These are phyloP conservation scores for Nigrospora oryzae DNA, from an alignment of 2,329 filamentous ascomycete species.

Conservation along the genomic window DNA sequence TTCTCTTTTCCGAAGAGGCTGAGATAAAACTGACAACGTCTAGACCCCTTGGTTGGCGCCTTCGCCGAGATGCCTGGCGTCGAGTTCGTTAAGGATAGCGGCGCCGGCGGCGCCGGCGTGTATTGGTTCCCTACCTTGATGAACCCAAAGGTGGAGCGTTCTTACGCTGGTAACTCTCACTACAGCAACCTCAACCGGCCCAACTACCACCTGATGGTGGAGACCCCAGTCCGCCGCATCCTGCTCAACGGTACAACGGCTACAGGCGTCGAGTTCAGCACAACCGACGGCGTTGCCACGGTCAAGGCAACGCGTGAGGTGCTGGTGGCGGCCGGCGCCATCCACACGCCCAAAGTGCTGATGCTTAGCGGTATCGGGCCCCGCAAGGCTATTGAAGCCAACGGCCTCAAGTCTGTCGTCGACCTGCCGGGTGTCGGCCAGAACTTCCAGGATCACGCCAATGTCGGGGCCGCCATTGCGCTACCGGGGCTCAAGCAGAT, in stretches of 20 bases:
- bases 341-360: neutral
- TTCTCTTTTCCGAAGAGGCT: too few species aligned
- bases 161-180: neutral
- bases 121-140: neutral
- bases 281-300: neutral
- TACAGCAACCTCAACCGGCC: neutral
- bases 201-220: neutral
- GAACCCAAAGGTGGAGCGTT: neutral
- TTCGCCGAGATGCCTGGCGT: slow-evolving; percentile 9
- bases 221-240: neutral
- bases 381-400: slow-evolving; percentile 29
- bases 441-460: slow-evolving; percentile 38
- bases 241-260: neutral
- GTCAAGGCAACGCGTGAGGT: neutral
- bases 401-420: slow-evolving; percentile 29
- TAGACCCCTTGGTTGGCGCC: slow-evolving; percentile 22
- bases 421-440: slow-evolving; percentile 38
- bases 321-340: neutral
- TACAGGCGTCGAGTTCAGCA: neutral
- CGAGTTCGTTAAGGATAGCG: neutral
- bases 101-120: neutral
- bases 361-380: neutral
- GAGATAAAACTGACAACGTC: neutral
- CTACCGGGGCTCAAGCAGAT: neutral
- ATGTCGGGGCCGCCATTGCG: slow-evolving; percentile 5